These are phyloP conservation scores for Boletales sp. DNA, from an alignment of 768 basidiomycete species.

Conservation along the genomic window DNA sequence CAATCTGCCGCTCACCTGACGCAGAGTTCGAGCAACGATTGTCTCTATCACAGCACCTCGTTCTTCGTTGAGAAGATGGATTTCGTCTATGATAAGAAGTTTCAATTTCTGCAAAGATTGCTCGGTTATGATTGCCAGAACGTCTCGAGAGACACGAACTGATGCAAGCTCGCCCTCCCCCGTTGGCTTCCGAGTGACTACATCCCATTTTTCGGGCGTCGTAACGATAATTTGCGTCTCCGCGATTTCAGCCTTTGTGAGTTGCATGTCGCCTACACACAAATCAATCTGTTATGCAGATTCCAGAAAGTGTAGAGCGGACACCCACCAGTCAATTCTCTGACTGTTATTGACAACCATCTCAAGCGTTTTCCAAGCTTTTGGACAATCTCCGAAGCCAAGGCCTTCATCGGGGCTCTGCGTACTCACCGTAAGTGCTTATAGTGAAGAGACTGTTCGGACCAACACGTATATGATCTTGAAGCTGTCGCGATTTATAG, in stretches of 20 bases:
- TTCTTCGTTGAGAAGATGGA: slow-evolving; percentile 95
- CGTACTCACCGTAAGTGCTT: not conserved
- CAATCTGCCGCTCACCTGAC: slow-evolving; percentile 55
- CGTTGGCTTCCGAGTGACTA: slow-evolving; percentile 94
- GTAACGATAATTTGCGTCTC: slow-evolving; percentile 98
- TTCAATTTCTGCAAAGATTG: slow-evolving; percentile 66
- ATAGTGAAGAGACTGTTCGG: not conserved
- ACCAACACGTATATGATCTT: slow-evolving; percentile 96
- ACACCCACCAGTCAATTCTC: slow-evolving; percentile 79
- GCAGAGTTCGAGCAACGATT: slow-evolving; percentile 91
- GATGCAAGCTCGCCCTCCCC: slow-evolving; percentile 96
- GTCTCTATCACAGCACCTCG: slow-evolving; percentile 98
- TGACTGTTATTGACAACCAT: slow-evolving; percentile 84
- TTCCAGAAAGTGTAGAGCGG: not conserved
- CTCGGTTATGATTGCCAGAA: not conserved
- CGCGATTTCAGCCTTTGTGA: slow-evolving; percentile 90
- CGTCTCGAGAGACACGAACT: slow-evolving; percentile 41
- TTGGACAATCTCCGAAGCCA: slow-evolving; percentile 92
- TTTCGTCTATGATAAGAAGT: slow-evolving; percentile 95
- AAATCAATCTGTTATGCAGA: not conserved
- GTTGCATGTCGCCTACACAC: slow-evolving; percentile 82
- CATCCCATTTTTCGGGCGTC: slow-evolving; percentile 99
- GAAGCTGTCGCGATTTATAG: slow-evolving; percentile 71
- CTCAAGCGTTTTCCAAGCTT: slow-evolving; percentile 87
- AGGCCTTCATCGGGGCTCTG: slow-evolving; percentile 97